These are phyloP conservation scores for Solanum hybrid DNA, from an alignment of 305 asterid genomes.

Conservation along the genomic window DNA sequence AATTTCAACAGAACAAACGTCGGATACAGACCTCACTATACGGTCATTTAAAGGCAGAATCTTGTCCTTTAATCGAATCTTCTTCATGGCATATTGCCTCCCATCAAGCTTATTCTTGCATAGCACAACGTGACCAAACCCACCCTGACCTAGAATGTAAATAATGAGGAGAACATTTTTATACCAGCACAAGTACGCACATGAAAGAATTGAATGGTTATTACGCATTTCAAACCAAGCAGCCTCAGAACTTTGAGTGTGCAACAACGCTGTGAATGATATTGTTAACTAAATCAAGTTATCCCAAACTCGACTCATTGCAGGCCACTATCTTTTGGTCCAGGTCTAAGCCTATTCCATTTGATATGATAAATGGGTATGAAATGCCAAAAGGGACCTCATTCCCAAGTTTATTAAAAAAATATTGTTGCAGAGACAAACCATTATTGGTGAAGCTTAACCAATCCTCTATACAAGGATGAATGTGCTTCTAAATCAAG, in stretches of 20 bases:
- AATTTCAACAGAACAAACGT: background rate
- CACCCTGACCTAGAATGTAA: slow-evolving; percentile 70
- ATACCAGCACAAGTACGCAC: background rate
- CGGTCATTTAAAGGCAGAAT: slow-evolving; percentile 79
- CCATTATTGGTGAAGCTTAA: background rate
- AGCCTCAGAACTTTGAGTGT: background rate
- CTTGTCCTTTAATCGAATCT: slow-evolving; percentile 84
- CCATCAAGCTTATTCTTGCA: slow-evolving; percentile 99
- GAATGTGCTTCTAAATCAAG: background rate
- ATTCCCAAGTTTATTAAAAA: background rate
- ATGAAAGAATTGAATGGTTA: background rate
- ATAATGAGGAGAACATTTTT: slow-evolving; percentile 7
- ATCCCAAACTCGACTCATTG: background rate
- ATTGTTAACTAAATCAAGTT: background rate
- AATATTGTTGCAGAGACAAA: background rate
- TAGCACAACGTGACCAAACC: slow-evolving; percentile 92
- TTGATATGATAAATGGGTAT: background rate
- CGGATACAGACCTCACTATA: slow-evolving; percentile 60
- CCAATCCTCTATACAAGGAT: background rate
- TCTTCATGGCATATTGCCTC: slow-evolving; percentile 93
- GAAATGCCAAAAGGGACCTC: background rate
- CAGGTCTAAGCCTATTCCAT: background rate
- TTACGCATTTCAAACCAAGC: background rate
- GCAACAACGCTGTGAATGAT: background rate
- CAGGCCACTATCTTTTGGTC: background rate